These are phyloP conservation scores for Cyclostephanos tholiformis DNA, from an alignment of 108 stramenopile genomes.

Conservation along the genomic window DNA sequence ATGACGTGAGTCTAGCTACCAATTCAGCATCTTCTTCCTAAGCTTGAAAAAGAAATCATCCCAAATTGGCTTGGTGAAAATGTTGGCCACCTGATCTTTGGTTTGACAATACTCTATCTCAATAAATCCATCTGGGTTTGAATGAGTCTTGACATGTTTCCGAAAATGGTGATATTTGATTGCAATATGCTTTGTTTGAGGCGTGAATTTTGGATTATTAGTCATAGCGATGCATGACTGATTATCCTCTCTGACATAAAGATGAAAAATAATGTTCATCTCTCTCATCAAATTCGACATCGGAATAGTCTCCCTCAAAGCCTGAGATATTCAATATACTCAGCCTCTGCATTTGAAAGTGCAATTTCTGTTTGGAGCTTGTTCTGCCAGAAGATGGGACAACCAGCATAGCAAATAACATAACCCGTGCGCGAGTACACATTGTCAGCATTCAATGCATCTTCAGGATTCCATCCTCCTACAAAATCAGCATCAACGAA, in stretches of 20 bases:
- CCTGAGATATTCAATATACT: no score
- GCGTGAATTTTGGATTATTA: constrained; percentile 7
- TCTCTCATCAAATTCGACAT: no score
- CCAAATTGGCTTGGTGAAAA: constrained; percentile 34
- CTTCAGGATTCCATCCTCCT: no score
- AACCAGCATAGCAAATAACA: no score
- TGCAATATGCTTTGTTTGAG: not conserved
- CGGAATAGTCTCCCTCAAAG: no score
- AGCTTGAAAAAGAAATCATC: constrained; percentile 16
- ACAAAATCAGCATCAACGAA: no score
- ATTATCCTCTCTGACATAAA: not conserved
- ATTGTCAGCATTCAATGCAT: no score
- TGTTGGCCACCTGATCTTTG: constrained; percentile 34
- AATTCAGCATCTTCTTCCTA: not conserved
- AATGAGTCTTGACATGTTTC: constrained; percentile 8
- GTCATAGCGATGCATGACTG: constrained; percentile 2
- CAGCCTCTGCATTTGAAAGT: no score
- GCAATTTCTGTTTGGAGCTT: no score
- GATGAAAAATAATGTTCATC: no score
- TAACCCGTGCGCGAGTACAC: no score
- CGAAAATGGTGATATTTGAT: constrained; percentile 8
- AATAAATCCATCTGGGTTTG: constrained; percentile 8
- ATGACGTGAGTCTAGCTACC: constrained; percentile 21
- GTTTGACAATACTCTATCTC: constrained; percentile 18
- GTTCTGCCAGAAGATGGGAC: no score